These are phyloP conservation scores for Hymenoscyphus linearis DNA, from an alignment of 2,329 filamentous ascomycete genomes.

Conservation along the genomic window DNA sequence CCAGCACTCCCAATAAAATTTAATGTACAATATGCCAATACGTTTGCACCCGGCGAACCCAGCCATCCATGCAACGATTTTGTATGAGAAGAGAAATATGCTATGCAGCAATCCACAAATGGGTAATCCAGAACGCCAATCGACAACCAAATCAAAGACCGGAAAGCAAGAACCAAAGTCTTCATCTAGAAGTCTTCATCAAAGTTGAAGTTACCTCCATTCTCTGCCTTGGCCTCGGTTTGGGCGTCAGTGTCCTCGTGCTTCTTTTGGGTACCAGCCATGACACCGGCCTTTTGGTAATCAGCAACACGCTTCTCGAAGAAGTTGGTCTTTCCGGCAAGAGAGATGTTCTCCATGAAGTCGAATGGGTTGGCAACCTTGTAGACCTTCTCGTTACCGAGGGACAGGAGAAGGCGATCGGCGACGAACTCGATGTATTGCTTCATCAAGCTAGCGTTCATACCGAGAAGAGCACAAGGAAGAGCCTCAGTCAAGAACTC, in stretches of 20 bases:
- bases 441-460: slow-evolving; percentile 97
- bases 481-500: slow-evolving; percentile 97
- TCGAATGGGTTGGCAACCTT: slow-evolving; percentile 94
- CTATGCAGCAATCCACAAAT: slow-evolving; percentile 20
- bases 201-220: slow-evolving; percentile 79
- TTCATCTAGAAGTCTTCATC: slow-evolving; percentile 90
- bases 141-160: slow-evolving; percentile 12
- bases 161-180: slow-evolving; percentile 4
- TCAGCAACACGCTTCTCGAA: slow-evolving; percentile 99
- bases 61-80: slow-evolving; percentile 29
- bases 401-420: slow-evolving; percentile 84
- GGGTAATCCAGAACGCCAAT: slow-evolving; percentile 15
- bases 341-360: slow-evolving; percentile 99
- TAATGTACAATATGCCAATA: slow-evolving; percentile 16
- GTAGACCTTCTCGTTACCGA: slow-evolving; percentile 94
- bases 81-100: slow-evolving; percentile 16
- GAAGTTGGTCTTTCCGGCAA: slow-evolving; percentile 99
- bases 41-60: slow-evolving; percentile 24
- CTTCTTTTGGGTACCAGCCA: slow-evolving; percentile 84
- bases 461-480: slow-evolving; percentile 87
- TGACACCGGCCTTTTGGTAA: slow-evolving; percentile 99
- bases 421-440: slow-evolving; percentile 99
- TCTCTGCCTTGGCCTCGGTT: slow-evolving; percentile 48
- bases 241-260: slow-evolving; percentile 41
- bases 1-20: slow-evolving; percentile 16